phyloP scores from a whole-genome alignment of 768 basidiomycete species.

The Suillus cothurnatus region DNA sequence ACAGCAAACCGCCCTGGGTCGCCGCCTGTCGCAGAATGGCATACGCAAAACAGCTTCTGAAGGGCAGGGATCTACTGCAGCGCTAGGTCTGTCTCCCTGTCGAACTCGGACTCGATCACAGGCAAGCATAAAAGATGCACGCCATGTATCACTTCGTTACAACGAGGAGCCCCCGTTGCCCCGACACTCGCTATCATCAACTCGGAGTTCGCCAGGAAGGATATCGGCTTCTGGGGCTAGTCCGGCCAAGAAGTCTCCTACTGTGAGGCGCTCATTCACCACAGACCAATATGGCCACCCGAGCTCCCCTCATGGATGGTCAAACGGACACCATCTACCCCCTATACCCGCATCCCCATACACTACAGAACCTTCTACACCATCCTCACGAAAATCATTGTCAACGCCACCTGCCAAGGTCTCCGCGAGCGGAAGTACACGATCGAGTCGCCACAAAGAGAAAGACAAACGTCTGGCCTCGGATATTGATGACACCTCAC shows the following conservation, averaged over 20 bases:
- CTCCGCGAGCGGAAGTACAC: constrained; percentile 23
- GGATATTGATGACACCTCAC: constrained; percentile 40
- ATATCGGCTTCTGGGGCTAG: constrained; percentile 23
- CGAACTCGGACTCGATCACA: constrained; percentile 35
- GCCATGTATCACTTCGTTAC: constrained; percentile 33
- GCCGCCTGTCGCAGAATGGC: constrained; percentile 64
- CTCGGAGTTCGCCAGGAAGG: constrained; percentile 35
- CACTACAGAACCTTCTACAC: constrained; percentile 58
- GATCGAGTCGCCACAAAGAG: constrained; percentile 32
- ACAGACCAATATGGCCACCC: constrained; percentile 30
- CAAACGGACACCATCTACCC: constrained; percentile 50
- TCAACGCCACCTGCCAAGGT: constrained; percentile 36
- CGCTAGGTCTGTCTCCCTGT: neutral
- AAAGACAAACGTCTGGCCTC: constrained; percentile 35
- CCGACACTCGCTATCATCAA: constrained; percentile 36
- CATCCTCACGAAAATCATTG: constrained; percentile 54
- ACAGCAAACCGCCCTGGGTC: constrained; percentile 73
- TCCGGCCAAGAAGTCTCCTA: constrained; percentile 31
- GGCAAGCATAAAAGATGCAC: constrained; percentile 37
- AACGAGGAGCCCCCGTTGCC: constrained; percentile 26
- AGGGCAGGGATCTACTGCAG: neutral
- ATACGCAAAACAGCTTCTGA: constrained; percentile 26
- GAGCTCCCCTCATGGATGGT: constrained; percentile 33
- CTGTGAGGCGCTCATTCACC: constrained; percentile 34
- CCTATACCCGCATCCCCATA: constrained; percentile 74